Evolutionary conservation across 192 early-diverging fungal genomes (phyloP).

Genomic region (Oehlia diaphana): DNA sequence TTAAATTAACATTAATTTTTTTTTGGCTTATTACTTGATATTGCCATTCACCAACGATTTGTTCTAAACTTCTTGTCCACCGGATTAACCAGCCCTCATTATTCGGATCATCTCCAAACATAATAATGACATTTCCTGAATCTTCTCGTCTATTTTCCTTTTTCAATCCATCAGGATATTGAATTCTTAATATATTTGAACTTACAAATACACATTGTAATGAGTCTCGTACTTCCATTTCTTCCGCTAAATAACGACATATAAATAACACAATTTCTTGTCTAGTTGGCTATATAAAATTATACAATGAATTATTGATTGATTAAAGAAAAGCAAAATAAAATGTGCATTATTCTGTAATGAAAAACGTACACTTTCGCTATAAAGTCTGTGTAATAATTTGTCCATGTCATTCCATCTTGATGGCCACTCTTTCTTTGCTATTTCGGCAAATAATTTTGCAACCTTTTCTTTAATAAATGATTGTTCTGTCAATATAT

Average conservation of each 20-base stretch:
- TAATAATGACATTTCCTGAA: constrained; percentile 39
- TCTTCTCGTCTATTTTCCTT: constrained; percentile 22
- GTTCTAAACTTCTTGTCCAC: constrained; percentile 12
- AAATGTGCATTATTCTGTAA: background rate
- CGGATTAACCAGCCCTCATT: constrained; percentile 60
- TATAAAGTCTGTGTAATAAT: constrained; percentile 48
- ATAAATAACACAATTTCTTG: constrained; percentile 59
- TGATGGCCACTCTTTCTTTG: constrained; percentile 61
- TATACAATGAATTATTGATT: background rate
- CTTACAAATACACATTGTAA: constrained; percentile 58
- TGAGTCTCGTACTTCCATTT: constrained; percentile 56
- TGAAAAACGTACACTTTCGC: constrained; percentile 34
- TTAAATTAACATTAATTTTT: too few species aligned
- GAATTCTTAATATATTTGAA: constrained; percentile 39
- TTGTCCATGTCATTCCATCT: constrained; percentile 61
- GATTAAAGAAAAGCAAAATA: background rate
- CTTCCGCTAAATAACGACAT: constrained; percentile 56
- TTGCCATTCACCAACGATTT: background rate
- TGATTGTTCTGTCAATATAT: constrained; percentile 38
- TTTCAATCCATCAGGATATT: constrained; percentile 50
- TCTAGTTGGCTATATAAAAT: constrained; percentile 39
- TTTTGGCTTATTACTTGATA: background rate
- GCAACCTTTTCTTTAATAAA: constrained; percentile 67
- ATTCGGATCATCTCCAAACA: constrained; percentile 45
- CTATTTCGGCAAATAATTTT: constrained; percentile 56